phyloP scores from a whole-genome alignment of 177 flowering plant species.

The Vitis hybrid region DNA sequence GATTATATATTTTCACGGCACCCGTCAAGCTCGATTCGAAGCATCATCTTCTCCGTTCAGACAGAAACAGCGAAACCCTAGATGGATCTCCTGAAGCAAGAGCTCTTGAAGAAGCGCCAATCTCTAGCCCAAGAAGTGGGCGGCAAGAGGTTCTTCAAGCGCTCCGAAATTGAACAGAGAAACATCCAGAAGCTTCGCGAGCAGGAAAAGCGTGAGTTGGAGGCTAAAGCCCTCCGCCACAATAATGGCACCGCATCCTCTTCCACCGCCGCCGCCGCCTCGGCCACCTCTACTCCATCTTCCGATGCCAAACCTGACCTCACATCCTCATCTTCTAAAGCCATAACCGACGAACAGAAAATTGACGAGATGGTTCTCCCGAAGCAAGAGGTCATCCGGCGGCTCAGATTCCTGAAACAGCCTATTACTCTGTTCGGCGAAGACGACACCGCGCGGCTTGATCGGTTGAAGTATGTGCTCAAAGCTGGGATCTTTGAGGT shows the following conservation, averaged over 20 bases:
- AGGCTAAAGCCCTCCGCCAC: conserved; percentile 59
- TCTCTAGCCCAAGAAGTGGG: conserved; percentile 56
- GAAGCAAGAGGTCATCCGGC: conserved; percentile 77
- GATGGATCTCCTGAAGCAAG: conserved; percentile 89
- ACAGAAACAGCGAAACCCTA: conserved; percentile 7
- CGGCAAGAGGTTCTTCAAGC: conserved; percentile 73
- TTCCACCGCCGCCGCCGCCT: conserved; percentile 14
- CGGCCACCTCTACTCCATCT: conserved; percentile 20
- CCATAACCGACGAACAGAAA: conserved; percentile 66
- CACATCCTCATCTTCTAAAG: conserved; percentile 34
- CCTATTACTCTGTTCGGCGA: conserved; percentile 94
- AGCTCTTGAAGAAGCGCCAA: conserved; percentile 63
- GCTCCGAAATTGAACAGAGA: conserved; percentile 87
- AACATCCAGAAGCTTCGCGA: conserved; percentile 78
- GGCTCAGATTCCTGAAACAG: conserved; percentile 85
- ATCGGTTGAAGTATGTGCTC: conserved; percentile 64
- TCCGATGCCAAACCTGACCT: conserved; percentile 20
- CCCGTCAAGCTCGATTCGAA: too few relatives aligned
- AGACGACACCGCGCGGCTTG: conserved; percentile 80
- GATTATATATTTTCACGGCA: too few relatives aligned
- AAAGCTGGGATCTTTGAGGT: conserved; percentile 85
- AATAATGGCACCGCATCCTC: conserved; percentile 8
- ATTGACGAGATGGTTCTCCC: conserved; percentile 84
- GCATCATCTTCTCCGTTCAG: too few relatives aligned
- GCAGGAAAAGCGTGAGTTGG: conserved; percentile 69